Conservation (phyloP, 345 rosid genomes). For the Linum usitatissimum region DNA sequence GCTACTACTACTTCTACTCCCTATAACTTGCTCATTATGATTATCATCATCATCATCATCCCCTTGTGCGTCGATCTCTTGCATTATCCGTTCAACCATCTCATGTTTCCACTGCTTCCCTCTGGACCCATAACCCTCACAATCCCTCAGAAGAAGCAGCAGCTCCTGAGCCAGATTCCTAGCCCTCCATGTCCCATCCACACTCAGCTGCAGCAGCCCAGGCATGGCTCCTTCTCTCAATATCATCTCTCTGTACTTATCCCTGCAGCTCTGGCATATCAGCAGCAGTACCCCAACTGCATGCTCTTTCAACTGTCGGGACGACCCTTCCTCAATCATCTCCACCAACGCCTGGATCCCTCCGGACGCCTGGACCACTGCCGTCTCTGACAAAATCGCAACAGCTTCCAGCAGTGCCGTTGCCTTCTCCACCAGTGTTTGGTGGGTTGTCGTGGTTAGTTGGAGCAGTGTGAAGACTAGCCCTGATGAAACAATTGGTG, state of each 20-base stretch:
- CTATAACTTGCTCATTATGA: not conserved
- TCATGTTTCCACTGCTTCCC: conserved; percentile 34
- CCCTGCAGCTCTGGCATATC: conserved; percentile 53
- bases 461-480: conserved; percentile 40
- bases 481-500: conserved; percentile 43
- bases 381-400: conserved; percentile 26
- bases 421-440: conserved; percentile 46
- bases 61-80: not conserved
- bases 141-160: conserved; percentile 54
- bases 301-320: conserved; percentile 37
- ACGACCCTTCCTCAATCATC: conserved; percentile 57
- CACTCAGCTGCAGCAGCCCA: conserved; percentile 65
- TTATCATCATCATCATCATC: not conserved
- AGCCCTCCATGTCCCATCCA: conserved; percentile 59
- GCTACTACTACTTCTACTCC: not conserved
- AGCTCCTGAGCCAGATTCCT: conserved; percentile 52
- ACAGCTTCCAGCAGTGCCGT: conserved; percentile 44
- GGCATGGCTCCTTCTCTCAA: conserved; percentile 75
- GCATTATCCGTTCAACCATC: conserved; percentile 23
- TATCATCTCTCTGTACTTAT: conserved; percentile 51
- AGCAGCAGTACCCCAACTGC: conserved; percentile 56
- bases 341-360: conserved; percentile 56
- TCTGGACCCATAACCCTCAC: conserved; percentile 19
- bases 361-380: conserved; percentile 21
- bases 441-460: conserved; percentile 38